phyloP scores from a whole-genome alignment of 306 rosid species.

The Cucurbita argyrosperma region DNA sequence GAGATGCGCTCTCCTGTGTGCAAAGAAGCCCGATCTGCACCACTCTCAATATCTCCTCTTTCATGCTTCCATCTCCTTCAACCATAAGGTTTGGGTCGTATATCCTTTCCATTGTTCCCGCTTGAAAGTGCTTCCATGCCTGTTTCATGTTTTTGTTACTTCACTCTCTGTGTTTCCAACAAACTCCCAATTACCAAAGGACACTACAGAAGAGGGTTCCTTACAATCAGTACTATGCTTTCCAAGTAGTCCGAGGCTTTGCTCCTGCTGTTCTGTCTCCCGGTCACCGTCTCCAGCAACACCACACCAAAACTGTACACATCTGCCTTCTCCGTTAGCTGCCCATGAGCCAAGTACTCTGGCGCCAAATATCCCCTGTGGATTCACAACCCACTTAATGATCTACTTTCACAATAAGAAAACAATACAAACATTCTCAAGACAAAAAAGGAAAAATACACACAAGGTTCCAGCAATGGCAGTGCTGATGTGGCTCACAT shows the following conservation, averaged over 20 bases:
- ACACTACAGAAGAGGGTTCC: not conserved
- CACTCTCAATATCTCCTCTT: conserved; percentile 46
- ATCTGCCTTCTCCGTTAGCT: conserved; percentile 79
- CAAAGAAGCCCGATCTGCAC: conserved; percentile 72
- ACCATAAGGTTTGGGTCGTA: conserved; percentile 53
- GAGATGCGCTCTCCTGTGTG: conserved; percentile 63
- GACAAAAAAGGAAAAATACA: not conserved
- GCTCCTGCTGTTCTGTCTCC: conserved; percentile 65
- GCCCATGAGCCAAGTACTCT: conserved; percentile 89
- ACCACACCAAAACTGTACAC: conserved; percentile 80
- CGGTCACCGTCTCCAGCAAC: conserved; percentile 54
- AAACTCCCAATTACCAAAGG: not conserved
- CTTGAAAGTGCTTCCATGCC: conserved; percentile 78
- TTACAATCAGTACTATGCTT: conserved; percentile 53
- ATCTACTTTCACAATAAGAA: not conserved
- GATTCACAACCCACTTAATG: not conserved
- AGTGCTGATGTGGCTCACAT: conserved; percentile 84
- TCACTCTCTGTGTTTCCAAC: too few species aligned
- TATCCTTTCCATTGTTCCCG: conserved; percentile 39
- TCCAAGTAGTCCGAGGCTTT: conserved; percentile 57
- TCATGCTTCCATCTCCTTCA: conserved; percentile 14
- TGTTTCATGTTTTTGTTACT: conserved; percentile 2
- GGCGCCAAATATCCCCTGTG: conserved; percentile 91
- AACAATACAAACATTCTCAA: not conserved
- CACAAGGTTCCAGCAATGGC: conserved; percentile 94